Evolutionary conservation across 1,139 yeast genomes (phyloP).

Genomic region (Saccharomyces hybrid): DNA sequence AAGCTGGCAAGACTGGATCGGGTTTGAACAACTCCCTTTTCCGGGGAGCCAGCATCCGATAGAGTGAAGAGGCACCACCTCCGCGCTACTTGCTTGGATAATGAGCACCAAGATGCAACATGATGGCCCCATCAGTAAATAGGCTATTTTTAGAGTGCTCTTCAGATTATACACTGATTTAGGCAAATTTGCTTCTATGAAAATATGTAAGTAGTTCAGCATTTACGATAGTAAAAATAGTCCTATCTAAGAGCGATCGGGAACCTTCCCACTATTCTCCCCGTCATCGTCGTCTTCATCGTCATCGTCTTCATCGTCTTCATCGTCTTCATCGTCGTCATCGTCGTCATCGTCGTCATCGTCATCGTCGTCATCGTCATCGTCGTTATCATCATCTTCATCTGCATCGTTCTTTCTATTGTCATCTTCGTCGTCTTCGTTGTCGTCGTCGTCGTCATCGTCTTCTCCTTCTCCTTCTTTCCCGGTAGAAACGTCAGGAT

Average conservation of each 20-base stretch:
- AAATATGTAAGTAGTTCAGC: not conserved
- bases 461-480: constrained; percentile 60
- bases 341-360: constrained; percentile 44
- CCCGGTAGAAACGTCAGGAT: constrained; percentile 76
- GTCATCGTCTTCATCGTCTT: constrained; percentile 14
- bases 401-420: constrained; percentile 31
- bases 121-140: not conserved
- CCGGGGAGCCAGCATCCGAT: not conserved
- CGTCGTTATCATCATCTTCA: constrained; percentile 25
- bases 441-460: constrained; percentile 42
- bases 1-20: not conserved
- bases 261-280: constrained; percentile 1
- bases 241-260: not conserved
- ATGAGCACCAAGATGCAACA: not conserved
- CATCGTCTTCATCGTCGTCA: constrained; percentile 37
- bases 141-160: not conserved
- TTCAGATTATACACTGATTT: not conserved
- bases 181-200: not conserved
- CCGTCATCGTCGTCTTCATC: constrained; percentile 8
- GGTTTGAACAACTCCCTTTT: not conserved
- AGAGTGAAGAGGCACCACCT: not conserved
- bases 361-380: constrained; percentile 36
- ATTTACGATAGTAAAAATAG: not conserved
- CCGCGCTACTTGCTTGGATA: not conserved
- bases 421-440: constrained; percentile 35